A percentile compares a stretch with the other conserved stretches of the same genome.
Evolutionary conservation across 2,329 filamentous ascomycete genomes (phyloP).

Genomic region (Hansfordia pulvinata): DNA sequence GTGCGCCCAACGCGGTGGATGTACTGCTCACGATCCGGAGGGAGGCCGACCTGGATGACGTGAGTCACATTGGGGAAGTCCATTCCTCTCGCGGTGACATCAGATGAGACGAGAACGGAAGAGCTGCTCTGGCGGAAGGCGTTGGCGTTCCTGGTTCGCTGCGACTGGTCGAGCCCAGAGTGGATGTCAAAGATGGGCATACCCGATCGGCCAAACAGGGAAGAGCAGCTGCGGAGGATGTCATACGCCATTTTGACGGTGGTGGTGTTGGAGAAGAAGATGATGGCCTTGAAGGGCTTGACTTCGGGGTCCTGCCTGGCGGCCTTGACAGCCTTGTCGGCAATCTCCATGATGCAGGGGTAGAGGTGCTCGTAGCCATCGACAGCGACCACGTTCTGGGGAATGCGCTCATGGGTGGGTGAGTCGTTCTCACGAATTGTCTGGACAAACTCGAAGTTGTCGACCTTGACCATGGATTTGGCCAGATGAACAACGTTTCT

Average conservation of each 20-base stretch:
- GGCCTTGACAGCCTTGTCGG: constrained; percentile 42
- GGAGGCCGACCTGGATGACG: constrained; percentile 59
- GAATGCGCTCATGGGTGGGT: constrained; percentile 74
- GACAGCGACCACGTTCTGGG: constrained; percentile 61
- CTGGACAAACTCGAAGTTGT: constrained; percentile 77
- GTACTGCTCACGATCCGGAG: constrained; percentile 54
- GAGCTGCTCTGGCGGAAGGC: constrained; percentile 51
- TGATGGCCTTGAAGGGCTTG: constrained; percentile 83
- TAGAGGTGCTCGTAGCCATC: constrained; percentile 61
- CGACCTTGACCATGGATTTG: constrained; percentile 59
- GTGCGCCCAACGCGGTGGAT: constrained; percentile 70
- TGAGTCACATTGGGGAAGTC: constrained; percentile 73
- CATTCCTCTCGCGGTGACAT: constrained; percentile 73
- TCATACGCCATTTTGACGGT: constrained; percentile 52
- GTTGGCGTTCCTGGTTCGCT: constrained; percentile 59
- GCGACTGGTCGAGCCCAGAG: constrained; percentile 56
- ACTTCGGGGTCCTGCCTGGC: constrained; percentile 21
- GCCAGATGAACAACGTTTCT: constrained; percentile 71
- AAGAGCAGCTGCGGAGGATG: constrained; percentile 36
- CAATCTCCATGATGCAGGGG: constrained; percentile 66
- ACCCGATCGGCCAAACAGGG: constrained; percentile 23
- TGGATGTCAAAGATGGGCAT: constrained; percentile 52
- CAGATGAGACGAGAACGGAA: constrained; percentile 62
- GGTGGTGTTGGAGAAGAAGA: constrained; percentile 75
- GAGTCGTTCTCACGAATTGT: constrained; percentile 73